Evolutionary conservation across 805 yeast genomes (phyloP), one percentile per base, ranked within the genome.

Genomic region (Starmerella kuoi): DNA sequence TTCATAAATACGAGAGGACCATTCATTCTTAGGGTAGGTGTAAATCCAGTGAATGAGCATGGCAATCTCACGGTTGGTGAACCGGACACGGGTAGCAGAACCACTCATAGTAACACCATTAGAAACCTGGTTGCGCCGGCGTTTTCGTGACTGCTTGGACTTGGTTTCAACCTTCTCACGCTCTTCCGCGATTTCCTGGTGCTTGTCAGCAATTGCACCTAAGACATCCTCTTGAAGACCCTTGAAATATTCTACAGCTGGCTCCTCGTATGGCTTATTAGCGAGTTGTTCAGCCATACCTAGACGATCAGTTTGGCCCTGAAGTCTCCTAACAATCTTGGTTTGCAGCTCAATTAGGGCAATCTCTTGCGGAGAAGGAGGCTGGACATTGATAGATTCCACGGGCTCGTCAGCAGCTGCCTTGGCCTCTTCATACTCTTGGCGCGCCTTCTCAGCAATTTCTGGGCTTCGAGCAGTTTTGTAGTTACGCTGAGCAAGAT

Each of bases 241-340:
- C 26, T 30, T 37, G 40, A 47, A 48, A 20, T 46, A 48, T 4
- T 28, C 41, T 6, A 22, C 38, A 17, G 15, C 26, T 12, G 38
- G 37, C 12, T 24, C 30, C 14, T 33, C 43, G 32, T 46, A 48
- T n/a, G 42, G 45, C 39, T 45, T 38, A 14, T 42, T 41, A 5
- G 48, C 44, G 9, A 46, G 44, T 22, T 47, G 48, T 26, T 43
- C 52, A 19, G 50, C 52, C 52, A 48, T 48, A 22, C 38, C 40
- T 20, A 44, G 27, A 6, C 52, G 45, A 30, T 48, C 52, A n/a
- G 52, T 48, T 30, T 48, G 52, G 40, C 52, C 52, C 41, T 48
- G 52, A n/a, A 48, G 31, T 4, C 52, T 45, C 12, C 52, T 41
- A 22, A 44, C 40, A 18, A 48, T 48, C 48, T 48, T 48, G 22